Evolutionary conservation across 768 basidiomycete species (phyloP).

Genomic region (Naganishia vishniacii): DNA sequence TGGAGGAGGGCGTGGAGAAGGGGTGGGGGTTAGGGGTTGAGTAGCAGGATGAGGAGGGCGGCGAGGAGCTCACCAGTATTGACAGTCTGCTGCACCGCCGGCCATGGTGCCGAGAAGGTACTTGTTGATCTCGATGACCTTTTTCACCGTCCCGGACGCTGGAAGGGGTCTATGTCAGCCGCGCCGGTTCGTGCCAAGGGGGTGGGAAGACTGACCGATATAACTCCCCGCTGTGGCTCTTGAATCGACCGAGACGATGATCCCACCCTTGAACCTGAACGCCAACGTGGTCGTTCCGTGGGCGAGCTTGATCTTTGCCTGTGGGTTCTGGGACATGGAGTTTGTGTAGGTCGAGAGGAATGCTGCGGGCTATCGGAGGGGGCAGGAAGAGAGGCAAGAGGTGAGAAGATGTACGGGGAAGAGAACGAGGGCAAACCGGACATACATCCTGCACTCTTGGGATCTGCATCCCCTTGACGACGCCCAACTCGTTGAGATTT

Average conservation of each 20-base stretch:
- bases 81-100: slow-evolving; percentile 80
- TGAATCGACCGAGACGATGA: slow-evolving; percentile 99
- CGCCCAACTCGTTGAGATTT: slow-evolving; percentile 37
- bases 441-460: slow-evolving; percentile 45
- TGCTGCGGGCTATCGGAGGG: slow-evolving; percentile 66
- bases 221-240: slow-evolving; percentile 96
- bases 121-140: slow-evolving; percentile 99
- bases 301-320: slow-evolving; percentile 93
- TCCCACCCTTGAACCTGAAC: slow-evolving; percentile 91
- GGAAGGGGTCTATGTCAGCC: no score
- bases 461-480: slow-evolving; percentile 41
- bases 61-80: slow-evolving; percentile 44
- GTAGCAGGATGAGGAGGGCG: not conserved
- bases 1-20: slow-evolving; percentile 52
- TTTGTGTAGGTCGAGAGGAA: slow-evolving; percentile 93
- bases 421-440: no score
- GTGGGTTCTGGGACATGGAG: slow-evolving; percentile 79
- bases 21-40: not conserved
- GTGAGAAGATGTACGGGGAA: not conserved
- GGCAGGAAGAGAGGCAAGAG: not conserved
- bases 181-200: no score
- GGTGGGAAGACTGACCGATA: slow-evolving; percentile 76
- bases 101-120: slow-evolving; percentile 99
- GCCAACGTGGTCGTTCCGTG: slow-evolving; percentile 98
- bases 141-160: slow-evolving; percentile 98